A percentile compares a stretch with the other conserved stretches of the same genome.
phyloP scores from a whole-genome alignment of 2,329 filamentous ascomycete genomes.

The Thielaviopsis musarum region DNA sequence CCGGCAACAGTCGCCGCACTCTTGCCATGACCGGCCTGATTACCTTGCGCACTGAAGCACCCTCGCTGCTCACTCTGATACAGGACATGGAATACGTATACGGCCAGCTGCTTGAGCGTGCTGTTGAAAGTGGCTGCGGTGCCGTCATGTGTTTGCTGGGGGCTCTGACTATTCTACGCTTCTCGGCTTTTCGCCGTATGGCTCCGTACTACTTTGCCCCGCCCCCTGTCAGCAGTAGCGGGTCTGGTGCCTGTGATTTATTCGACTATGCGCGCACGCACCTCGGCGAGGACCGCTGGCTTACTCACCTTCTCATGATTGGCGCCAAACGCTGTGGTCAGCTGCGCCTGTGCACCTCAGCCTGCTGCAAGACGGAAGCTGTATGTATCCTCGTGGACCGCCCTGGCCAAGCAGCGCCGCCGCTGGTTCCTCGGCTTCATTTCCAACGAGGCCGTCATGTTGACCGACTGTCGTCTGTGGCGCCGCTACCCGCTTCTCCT shows the following conservation, averaged over 20 bases:
- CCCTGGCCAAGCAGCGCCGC: constrained; percentile 81
- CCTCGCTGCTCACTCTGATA: constrained; percentile 76
- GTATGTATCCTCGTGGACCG: constrained; percentile 74
- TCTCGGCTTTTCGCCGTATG: constrained; percentile 92
- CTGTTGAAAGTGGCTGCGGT: constrained; percentile 85
- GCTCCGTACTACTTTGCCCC: constrained; percentile 97
- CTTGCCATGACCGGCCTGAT: constrained; percentile 96
- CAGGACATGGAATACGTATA: constrained; percentile 99
- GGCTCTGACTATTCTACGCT: constrained; percentile 86
- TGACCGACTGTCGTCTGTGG: constrained; percentile 88
- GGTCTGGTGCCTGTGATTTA: constrained; percentile 48
- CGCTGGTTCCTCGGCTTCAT: constrained; percentile 96
- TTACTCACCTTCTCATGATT: constrained; percentile 98
- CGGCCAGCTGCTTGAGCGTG: constrained; percentile 88
- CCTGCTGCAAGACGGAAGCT: constrained; percentile 96
- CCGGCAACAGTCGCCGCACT: constrained; percentile 82
- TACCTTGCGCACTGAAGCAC: constrained; percentile 77
- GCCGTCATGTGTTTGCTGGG: constrained; percentile 89
- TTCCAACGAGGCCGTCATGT: constrained; percentile 95
- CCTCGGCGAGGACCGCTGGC: constrained; percentile 86
- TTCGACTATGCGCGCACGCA: constrained; percentile 97
- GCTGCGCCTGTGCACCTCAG: constrained; percentile 93
- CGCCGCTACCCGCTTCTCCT: constrained; percentile 75
- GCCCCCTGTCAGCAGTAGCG: constrained; percentile 76
- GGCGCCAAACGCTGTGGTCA: constrained; percentile 84